Evolutionary conservation across 805 yeast genomes (phyloP).

Genomic region (Kurtzmaniella cleridarum): DNA sequence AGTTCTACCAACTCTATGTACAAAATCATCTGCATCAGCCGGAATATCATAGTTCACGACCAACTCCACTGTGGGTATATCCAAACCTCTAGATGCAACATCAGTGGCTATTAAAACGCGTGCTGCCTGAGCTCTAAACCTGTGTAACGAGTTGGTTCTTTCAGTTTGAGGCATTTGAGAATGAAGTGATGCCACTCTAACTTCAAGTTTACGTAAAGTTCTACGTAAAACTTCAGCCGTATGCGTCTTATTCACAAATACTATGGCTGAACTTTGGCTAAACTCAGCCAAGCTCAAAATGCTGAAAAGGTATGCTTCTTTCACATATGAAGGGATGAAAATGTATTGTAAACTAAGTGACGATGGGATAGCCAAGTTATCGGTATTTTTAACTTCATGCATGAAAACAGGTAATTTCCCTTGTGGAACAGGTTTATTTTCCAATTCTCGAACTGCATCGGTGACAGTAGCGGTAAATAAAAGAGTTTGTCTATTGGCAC

Average conservation of each 20-base stretch:
- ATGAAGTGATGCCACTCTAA: constrained; percentile 84
- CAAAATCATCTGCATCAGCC: constrained; percentile 92
- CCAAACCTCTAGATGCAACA: constrained; percentile 96
- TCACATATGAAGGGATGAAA: constrained; percentile 80
- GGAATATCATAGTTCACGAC: constrained; percentile 93
- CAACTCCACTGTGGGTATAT: constrained; percentile 87
- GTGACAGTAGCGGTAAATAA: constrained; percentile 95
- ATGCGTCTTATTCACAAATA: constrained; percentile 85
- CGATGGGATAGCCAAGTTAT: constrained; percentile 75
- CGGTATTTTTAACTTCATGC: constrained; percentile 71
- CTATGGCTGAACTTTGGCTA: constrained; percentile 64
- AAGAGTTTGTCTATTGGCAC: constrained; percentile 76
- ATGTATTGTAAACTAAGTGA: constrained; percentile 62
- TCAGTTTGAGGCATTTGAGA: constrained; percentile 93
- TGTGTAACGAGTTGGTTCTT: constrained; percentile 82
- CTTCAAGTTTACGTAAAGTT: constrained; percentile 64
- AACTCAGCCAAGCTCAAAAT: constrained; percentile 59
- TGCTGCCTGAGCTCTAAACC: constrained; percentile 94
- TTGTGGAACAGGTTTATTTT: constrained; percentile 55
- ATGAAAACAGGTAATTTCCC: constrained; percentile 53
- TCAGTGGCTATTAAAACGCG: constrained; percentile 91
- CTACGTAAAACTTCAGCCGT: constrained; percentile 87
- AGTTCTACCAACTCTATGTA: constrained; percentile 97
- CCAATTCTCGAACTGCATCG: constrained; percentile 78
- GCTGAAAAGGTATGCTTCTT: constrained; percentile 79